Evolutionary conservation across 169 alveolate genomes (phyloP), one percentile per base, ranked within the genome.

Genomic region (Amoebophrya sp.): DNA sequence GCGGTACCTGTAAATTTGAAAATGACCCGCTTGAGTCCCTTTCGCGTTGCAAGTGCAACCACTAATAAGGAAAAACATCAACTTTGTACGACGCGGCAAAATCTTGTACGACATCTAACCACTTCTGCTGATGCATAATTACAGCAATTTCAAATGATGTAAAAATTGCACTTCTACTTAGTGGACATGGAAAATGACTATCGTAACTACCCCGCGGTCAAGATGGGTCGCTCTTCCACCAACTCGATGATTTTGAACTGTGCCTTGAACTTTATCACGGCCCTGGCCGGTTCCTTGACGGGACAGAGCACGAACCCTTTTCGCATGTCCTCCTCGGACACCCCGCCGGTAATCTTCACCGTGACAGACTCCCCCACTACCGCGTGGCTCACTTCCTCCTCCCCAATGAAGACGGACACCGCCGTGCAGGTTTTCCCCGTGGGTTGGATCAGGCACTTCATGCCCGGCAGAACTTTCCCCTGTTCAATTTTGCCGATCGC

Each of bases 261-360:
- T 29, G 99, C 99, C 77, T 95, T 93, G 89, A 98, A 97, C 93
- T 95, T 97, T 53, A 95, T 91, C 77, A 97, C 98, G 12, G 96
- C 98, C 3, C 98, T 98, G 93, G 99, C 97, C 54, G 97, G 98
- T 90, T 95, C 93, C 54, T 97, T 96, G 90, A 96, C 95, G 92
- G 97, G 95, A 77, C 99, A 98, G 92, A 99, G 94, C 90, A 98
- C 98, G 94, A 95, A 96, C n/a, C 99, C 99, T 96, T 98, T 97
- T 91, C 95, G 94, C 91, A 54, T 77, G 77, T 77, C 77, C 89
- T 92, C 92, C 53, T 90, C 94, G 32, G 89, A 90, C 14, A 89
- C 77, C 40, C 55, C 77, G 38, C 92, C 92, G 3, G 91, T 41
- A 90, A 92, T 89, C 92, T 92, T 92, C 83, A 92, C n/a, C 35